Conservation (phyloP, 2,329 filamentous ascomycete genomes). For the Clonostachys rosea region DNA sequence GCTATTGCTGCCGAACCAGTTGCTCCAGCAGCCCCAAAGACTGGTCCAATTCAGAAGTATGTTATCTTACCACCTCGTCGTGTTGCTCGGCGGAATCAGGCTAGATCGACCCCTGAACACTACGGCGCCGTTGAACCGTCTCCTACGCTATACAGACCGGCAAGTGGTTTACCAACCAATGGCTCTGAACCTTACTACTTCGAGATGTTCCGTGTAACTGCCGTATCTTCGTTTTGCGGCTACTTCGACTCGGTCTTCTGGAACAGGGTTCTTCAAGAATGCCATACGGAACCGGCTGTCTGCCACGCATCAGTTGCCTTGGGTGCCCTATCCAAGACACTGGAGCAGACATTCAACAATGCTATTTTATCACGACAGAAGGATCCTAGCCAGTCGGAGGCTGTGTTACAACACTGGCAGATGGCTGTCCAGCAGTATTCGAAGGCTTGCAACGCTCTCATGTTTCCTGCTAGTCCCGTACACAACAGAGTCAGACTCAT, state of each 20-base stretch:
- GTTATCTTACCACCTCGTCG: not conserved
- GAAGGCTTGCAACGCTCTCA: slow-evolving; percentile 46
- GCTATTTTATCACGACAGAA: slow-evolving; percentile 13
- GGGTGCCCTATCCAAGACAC: slow-evolving; percentile 62
- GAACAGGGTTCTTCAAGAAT: slow-evolving; percentile 59
- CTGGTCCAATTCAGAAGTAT: not conserved
- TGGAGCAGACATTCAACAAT: slow-evolving; percentile 41
- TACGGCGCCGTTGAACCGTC: slow-evolving; percentile 14
- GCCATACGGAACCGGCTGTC: slow-evolving; percentile 56
- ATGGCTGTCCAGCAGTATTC: slow-evolving; percentile 57
- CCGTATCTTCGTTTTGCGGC: slow-evolving; percentile 58
- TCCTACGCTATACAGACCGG: slow-evolving; percentile 33
- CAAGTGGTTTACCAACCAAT: slow-evolving; percentile 30
- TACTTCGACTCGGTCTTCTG: slow-evolving; percentile 65
- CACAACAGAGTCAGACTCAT: slow-evolving; percentile 52
- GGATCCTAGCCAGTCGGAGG: slow-evolving; percentile 16
- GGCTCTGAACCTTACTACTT: slow-evolving; percentile 55
- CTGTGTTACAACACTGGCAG: slow-evolving; percentile 47
- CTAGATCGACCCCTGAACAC: not conserved
- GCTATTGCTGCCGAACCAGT: slow-evolving; percentile 9
- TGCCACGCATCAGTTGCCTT: slow-evolving; percentile 62
- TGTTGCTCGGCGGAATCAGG: not conserved
- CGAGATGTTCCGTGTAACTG: slow-evolving; percentile 55
- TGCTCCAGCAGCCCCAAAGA: not conserved
- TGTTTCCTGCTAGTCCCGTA: slow-evolving; percentile 34